These are phyloP conservation scores for Cordyceps militaris DNA, from an alignment of 2,329 filamentous ascomycete species.

Conservation along the genomic window DNA sequence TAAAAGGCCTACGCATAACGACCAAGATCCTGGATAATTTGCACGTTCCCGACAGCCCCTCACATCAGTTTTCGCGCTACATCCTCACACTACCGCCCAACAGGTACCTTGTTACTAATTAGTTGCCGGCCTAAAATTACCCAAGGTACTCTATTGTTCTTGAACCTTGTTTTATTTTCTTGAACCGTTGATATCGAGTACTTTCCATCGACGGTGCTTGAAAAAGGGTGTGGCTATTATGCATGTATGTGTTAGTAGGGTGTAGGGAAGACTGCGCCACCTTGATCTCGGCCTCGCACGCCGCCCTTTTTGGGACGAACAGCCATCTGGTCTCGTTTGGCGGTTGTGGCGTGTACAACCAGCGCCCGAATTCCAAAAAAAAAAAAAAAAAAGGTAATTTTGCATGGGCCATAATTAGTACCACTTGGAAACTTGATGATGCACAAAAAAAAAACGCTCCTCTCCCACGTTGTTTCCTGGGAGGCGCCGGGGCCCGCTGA, in stretches of 20 bases:
- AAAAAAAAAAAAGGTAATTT: no score
- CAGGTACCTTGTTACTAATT: no score
- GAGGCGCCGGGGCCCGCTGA: not conserved
- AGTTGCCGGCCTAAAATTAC: no score
- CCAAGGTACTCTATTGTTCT: no score
- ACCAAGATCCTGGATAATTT: not conserved
- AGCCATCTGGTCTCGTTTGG: not conserved
- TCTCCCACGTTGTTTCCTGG: not conserved
- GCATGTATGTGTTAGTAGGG: not conserved
- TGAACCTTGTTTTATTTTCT: not conserved
- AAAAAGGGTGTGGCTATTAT: not conserved
- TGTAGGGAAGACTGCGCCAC: not conserved
- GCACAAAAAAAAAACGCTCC: not conserved
- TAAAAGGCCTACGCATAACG: not conserved
- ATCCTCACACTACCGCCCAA: no score
- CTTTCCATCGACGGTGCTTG: not conserved
- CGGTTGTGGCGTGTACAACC: constrained; percentile 8
- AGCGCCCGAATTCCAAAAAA: not conserved
- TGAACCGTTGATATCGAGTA: not conserved
- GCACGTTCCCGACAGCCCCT: constrained; percentile 1
- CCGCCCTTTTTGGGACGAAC: not conserved
- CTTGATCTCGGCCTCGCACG: not conserved
- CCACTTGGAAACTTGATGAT: not conserved
- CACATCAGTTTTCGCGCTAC: no score
- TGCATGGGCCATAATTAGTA: not conserved